Base-by-base conservation (phyloP, 2,329 filamentous ascomycete genomes). In the Trichoderma sp. region DNA sequence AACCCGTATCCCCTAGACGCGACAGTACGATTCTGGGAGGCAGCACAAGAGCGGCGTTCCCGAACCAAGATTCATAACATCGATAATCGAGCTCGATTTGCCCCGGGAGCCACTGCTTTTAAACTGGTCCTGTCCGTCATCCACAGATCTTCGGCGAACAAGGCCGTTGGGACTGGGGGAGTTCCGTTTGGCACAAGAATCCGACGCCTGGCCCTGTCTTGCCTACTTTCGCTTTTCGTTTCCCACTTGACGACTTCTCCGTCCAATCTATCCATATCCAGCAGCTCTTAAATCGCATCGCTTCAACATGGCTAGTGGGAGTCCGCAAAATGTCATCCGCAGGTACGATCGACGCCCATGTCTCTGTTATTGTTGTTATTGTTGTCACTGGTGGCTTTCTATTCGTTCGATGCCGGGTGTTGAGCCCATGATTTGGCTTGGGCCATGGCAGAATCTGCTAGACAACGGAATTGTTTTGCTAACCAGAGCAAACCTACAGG, bases 271-370 rank as follows among this genome's bases (percentile, higher is more conserved):
- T 56, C 50, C 21, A 56, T 63, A 62, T 29, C 38, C 29, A 68
- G n/a, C 60, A 35, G 21, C 27, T 60, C 27, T 35, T 74, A 11
- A 76, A 76, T 76, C 78, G 59, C 76, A 71, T 77, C 72, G 45
- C 77, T 78, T 76, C 79, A 83, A 79, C 78, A 89, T 88, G 87
- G 82, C 86, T 56, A 85, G 83, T 79, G 81, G 83, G 79, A 87
- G 83, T 80, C 83, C 85, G 73, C 85, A 88, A 79, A 90, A 91
- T 82, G 90, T 91, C 76, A 92, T 92, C 85, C 88, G 90, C 87
- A 92, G 91, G 91, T 93, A 90, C 79, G 88, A 75, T 75, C 33
- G 56, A 63, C 24, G 16, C 21, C 29, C 8, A 33, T 41, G 16
- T 0, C 16, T 53, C 29, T 18, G 14, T 29, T 56, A n/a, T 16